Evolutionary conservation across 768 basidiomycete genomes (phyloP).

Genomic region (Ephemerocybe angulata): DNA sequence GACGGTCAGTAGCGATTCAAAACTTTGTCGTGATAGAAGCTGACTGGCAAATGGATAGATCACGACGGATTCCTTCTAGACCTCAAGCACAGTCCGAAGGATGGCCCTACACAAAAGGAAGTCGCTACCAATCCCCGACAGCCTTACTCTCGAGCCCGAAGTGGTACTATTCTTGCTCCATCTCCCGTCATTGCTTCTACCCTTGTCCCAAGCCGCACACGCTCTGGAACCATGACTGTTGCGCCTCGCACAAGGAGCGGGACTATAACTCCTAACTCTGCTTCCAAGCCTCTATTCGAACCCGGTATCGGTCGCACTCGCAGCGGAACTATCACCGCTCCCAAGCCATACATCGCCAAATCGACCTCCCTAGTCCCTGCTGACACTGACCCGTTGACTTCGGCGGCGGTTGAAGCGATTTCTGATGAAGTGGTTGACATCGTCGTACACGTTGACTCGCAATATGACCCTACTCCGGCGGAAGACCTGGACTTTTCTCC

Average conservation of each 20-base stretch:
- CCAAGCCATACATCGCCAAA: no score
- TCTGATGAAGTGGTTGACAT: neutral
- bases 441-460: neutral
- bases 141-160: neutral
- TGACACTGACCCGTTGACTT: neutral
- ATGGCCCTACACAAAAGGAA: neutral
- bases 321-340: neutral
- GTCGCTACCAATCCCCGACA: neutral
- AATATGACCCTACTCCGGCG: slow-evolving; percentile 5
- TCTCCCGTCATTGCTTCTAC: neutral
- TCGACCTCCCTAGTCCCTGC: no score
- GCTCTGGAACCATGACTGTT: neutral
- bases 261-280: slow-evolving; percentile 2
- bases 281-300: neutral
- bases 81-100: neutral
- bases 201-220: neutral
- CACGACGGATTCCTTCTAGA: no score
- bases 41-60: no score
- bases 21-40: no score
- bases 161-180: neutral
- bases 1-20: no score
- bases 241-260: slow-evolving; percentile 4
- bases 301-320: neutral
- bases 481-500: slow-evolving; percentile 3
- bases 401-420: neutral